A percentile compares a stretch with the other conserved stretches of the same genome.
These are phyloP conservation scores for Dipteronia dyeriana DNA, from an alignment of 345 rosid genomes.

Conservation along the genomic window DNA sequence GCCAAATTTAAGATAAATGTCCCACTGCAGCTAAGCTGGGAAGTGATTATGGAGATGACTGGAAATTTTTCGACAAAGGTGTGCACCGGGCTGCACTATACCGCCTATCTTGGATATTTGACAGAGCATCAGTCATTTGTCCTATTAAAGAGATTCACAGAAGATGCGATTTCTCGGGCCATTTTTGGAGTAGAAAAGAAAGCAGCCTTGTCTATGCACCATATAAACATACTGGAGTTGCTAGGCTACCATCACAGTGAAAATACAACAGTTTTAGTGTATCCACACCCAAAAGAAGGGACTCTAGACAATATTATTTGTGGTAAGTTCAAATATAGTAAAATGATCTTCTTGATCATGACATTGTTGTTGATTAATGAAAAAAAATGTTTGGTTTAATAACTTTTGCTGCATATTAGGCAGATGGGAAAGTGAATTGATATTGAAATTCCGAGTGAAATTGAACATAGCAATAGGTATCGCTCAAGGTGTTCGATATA, in stretches of 20 bases:
- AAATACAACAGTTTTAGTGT: slow-evolving; percentile 26
- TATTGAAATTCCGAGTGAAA: slow-evolving; percentile 30
- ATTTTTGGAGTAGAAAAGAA: slow-evolving; percentile 39
- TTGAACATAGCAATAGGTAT: slow-evolving; percentile 37
- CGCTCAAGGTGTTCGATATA: slow-evolving; percentile 37
- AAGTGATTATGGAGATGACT: slow-evolving; percentile 31
- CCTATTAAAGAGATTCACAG: slow-evolving; percentile 24
- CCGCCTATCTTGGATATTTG: slow-evolving; percentile 24
- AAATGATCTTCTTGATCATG: neutral
- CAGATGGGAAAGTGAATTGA: neutral
- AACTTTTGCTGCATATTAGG: slow-evolving; percentile 15
- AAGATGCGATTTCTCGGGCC: neutral
- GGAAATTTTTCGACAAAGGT: slow-evolving; percentile 25
- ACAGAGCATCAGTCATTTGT: slow-evolving; percentile 14
- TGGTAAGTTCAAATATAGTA: slow-evolving; percentile 24
- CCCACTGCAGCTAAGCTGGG: slow-evolving; percentile 41
- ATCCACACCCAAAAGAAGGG: slow-evolving; percentile 19
- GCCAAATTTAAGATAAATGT: neutral
- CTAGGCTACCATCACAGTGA: slow-evolving; percentile 34
- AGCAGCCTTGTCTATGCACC: slow-evolving; percentile 34
- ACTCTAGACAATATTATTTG: slow-evolving; percentile 27
- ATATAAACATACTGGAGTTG: slow-evolving; percentile 30
- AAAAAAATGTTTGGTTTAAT: neutral
- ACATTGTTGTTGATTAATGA: neutral
- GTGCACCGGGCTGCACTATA: slow-evolving; percentile 3